Conservation (phyloP, 2,329 filamentous ascomycete genomes). For the Aspergillus sp. region DNA sequence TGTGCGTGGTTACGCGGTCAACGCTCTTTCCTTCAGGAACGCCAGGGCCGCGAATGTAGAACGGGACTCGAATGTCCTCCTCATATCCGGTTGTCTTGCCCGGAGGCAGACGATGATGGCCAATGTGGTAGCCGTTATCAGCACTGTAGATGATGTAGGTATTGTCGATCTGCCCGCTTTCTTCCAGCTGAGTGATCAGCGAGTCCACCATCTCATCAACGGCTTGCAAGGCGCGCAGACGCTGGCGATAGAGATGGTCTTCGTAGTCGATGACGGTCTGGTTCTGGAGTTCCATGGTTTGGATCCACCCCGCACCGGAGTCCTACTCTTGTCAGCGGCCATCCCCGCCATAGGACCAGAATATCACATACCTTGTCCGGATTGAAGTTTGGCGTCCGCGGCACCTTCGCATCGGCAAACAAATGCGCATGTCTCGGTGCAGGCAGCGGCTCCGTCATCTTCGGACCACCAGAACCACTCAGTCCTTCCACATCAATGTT, state of each 20-base stretch:
- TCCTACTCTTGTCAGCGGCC: conserved; percentile 26
- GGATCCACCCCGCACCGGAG: conserved; percentile 50
- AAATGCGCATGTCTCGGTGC: conserved; percentile 56
- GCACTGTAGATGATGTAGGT: conserved; percentile 65
- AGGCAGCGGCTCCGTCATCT: conserved; percentile 10
- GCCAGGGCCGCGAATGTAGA: conserved; percentile 62
- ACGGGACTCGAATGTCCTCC: conserved; percentile 61
- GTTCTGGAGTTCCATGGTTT: conserved; percentile 46
- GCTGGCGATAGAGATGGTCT: conserved; percentile 55
- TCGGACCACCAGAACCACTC: background rate
- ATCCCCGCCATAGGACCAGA: background rate
- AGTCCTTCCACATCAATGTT: conserved; percentile 48
- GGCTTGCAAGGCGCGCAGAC: conserved; percentile 54
- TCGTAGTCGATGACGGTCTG: conserved; percentile 52
- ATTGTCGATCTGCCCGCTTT: conserved; percentile 49
- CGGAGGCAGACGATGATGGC: conserved; percentile 60
- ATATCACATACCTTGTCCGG: conserved; percentile 27
- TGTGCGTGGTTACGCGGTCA: conserved; percentile 60
- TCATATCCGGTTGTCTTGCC: conserved; percentile 63
- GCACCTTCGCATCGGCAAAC: conserved; percentile 60
- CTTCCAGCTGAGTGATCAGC: conserved; percentile 46
- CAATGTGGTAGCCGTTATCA: conserved; percentile 63
- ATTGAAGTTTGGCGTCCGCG: conserved; percentile 66
- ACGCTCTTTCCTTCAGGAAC: conserved; percentile 47
- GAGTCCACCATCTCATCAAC: conserved; percentile 59